Base-by-base conservation (phyloP, 1,284 basidiomycete species). In the Melampsora americana region DNA sequence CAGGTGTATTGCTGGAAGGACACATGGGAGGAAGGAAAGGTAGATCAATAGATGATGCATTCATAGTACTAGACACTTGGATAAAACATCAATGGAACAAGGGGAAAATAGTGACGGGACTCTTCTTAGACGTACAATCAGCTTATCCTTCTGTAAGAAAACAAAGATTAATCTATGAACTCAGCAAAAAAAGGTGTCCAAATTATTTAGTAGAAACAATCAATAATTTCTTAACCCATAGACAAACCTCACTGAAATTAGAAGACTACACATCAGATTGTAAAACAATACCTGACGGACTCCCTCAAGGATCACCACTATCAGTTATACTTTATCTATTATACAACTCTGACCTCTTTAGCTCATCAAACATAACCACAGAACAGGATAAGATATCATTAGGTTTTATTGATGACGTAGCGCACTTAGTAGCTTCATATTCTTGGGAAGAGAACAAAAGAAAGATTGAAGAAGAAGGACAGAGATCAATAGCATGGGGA, bases 351-450 rank as follows among this genome's bases (percentile, higher is more conserved):
- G 20, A 28, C 16, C 61, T 64, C n/a, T 61, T 72, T n/a, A 23
- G 12, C 39, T n/a, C 44, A 16, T 3, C 9, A 23, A 23, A n/a
- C 60, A 23, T 39, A 7, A 28, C 61, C 2, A 16, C 16, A 1
- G 5, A 3, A 16, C 35, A 64, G 32, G 12, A 14, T 48, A 50
- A 9, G 3, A 35, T 65, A 3, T 72, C 60, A 4, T 23, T 72
- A 11, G 70, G 60, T 2, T 72, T 44, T 39, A 50, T 72, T 39
- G 61, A 72, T 53, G 70, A 72, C 50, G 60, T 72, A 12, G 69
- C 61, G 16, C 59, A 60, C n/a, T n/a, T 70, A 9, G 56, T 30
- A 23, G 53, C 69, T 12, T 20, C 4, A 1, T 20, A 11, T 44
- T 32, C 30, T 7, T 14, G 28, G 2, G 11, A 11, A 4, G 18